A percentile compares a stretch with the other conserved stretches of the same genome.
Conservation (phyloP, 768 basidiomycete genomes). For the Suillus hirtellus region DNA sequence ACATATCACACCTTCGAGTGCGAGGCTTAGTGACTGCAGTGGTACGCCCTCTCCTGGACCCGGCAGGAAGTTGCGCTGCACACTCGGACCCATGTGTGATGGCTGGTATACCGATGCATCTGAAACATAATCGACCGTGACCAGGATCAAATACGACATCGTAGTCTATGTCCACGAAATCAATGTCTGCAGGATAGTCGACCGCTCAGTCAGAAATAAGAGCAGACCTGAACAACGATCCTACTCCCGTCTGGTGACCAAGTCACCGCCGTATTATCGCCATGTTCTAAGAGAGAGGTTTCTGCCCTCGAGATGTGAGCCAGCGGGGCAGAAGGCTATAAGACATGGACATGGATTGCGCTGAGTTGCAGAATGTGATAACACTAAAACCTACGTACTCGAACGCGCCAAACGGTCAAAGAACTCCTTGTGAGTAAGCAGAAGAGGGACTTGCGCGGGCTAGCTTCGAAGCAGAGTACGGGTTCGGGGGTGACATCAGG, state of each 20-base stretch:
- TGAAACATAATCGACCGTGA: constrained; percentile 60
- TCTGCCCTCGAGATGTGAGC: constrained; percentile 76
- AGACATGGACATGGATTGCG: constrained; percentile 9
- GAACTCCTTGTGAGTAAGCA: constrained; percentile 69
- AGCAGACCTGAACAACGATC: constrained; percentile 76
- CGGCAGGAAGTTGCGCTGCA: constrained; percentile 69
- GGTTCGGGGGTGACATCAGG: constrained; percentile 61
- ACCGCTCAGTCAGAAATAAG: constrained; percentile 1
- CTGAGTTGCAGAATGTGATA: not conserved
- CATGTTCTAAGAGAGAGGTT: constrained; percentile 78
- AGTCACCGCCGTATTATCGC: constrained; percentile 69
- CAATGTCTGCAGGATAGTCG: constrained; percentile 6
- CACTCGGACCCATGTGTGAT: constrained; percentile 44
- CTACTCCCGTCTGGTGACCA: constrained; percentile 85
- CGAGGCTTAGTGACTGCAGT: constrained; percentile 65
- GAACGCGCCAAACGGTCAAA: constrained; percentile 80
- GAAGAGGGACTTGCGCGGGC: constrained; percentile 77
- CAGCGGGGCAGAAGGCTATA: constrained; percentile 68
- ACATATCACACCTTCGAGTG: constrained; percentile 80
- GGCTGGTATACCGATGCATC: constrained; percentile 57
- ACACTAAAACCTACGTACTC: constrained; percentile 48
- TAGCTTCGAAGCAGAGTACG: constrained; percentile 59
- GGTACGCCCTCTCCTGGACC: constrained; percentile 81
- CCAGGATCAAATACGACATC: constrained; percentile 75
- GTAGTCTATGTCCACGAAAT: constrained; percentile 56